Evolutionary conservation across 257 asterid species (phyloP).

Genomic region (Capsicum baccatum): DNA sequence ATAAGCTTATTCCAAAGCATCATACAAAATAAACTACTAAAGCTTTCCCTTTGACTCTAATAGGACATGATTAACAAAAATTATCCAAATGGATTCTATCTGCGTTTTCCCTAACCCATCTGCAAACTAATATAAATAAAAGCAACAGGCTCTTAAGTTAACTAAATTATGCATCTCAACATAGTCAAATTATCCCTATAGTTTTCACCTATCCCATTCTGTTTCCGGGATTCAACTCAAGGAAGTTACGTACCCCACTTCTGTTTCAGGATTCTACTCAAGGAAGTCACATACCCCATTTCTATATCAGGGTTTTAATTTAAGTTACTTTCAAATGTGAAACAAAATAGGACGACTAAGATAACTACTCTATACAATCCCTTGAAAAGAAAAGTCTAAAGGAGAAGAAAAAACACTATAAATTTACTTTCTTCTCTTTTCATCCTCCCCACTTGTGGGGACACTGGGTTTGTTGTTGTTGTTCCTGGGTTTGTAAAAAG

Average conservation of each 20-base stretch:
- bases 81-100: not conserved
- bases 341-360: not conserved
- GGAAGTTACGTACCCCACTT: not conserved
- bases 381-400: not conserved
- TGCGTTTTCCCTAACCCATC: not conserved
- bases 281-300: not conserved
- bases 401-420: not conserved
- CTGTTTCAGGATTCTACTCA: not conserved
- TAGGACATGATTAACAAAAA: not conserved
- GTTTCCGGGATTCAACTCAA: not conserved
- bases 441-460: not conserved
- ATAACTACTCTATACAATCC: not conserved
- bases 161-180: slow-evolving; percentile 11
- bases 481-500: no score
- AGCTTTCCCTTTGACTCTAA: slow-evolving; percentile 1
- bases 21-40: not conserved
- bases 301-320: not conserved
- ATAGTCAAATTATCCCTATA: not conserved
- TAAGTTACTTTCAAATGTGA: not conserved
- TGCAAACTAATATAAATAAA: not conserved
- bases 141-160: not conserved
- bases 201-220: not conserved
- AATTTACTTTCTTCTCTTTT: slow-evolving; percentile 1
- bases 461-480: no score
- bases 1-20: not conserved